Conservation (phyloP, 352 stramenopile species). For the Phytophthora tubulina region DNA sequence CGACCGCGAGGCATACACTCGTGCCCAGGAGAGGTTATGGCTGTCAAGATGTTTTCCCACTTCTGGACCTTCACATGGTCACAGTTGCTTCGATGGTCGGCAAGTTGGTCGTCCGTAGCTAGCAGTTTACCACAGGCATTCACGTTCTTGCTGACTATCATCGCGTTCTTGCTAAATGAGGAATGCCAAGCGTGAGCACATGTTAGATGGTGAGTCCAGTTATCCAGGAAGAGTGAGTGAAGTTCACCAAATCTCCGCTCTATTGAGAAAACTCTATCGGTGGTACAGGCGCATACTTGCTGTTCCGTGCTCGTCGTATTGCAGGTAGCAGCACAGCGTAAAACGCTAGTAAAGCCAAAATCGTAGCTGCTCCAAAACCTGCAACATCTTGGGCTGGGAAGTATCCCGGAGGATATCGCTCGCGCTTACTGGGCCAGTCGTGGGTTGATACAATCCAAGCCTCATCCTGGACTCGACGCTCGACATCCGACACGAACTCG, state of each 20-base stretch:
- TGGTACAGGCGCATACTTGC: conserved; percentile 15
- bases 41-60: conserved; percentile 2
- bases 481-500: conserved; percentile 57
- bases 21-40: conserved; percentile 3
- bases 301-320: conserved; percentile 38
- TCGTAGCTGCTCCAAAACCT: conserved; percentile 19
- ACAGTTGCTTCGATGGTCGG: conserved; percentile 1
- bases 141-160: not conserved
- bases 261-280: conserved; percentile 33
- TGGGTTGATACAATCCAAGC: conserved; percentile 63
- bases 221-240: conserved; percentile 8
- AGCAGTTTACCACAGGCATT: not conserved
- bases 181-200: not conserved
- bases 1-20: conserved; percentile 10
- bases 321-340: conserved; percentile 32
- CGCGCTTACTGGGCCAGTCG: conserved; percentile 51
- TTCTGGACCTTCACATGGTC: conserved; percentile 2
- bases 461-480: conserved; percentile 46
- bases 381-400: conserved; percentile 38
- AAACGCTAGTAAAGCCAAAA: conserved; percentile 31
- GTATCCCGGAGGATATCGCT: conserved; percentile 40
- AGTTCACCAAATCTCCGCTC: conserved; percentile 8
- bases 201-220: not conserved
- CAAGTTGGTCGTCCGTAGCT: not conserved
- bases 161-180: not conserved